Evolutionary conservation across 441 rosid genomes (phyloP), one percentile per base, ranked within the genome.

Genomic region (Kokia cookei): DNA sequence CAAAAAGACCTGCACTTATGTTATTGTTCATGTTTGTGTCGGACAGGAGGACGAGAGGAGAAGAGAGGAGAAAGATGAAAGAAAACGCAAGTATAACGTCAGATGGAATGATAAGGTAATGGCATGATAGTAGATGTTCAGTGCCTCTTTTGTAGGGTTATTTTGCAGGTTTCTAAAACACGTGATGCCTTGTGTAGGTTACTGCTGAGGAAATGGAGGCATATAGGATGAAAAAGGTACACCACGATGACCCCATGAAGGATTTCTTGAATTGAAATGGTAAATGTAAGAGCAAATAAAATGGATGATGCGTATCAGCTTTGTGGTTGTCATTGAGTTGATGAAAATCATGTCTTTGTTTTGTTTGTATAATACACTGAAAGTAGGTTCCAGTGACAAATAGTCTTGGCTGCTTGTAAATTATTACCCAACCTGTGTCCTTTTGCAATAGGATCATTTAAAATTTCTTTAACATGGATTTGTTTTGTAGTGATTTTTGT

Each of bases 181-280:
- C 11, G 15, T 32, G 2, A 55, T 32, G 14, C 24, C 13, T 48
- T 24, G 65, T 72, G 24, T 79, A 93, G 95, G 93, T 93, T 47
- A 95, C 98, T 13, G 82, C 86, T 0, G 97, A 90, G 82, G 93
- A 91, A 15, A 95, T 91, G 98, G 96, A 95, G 78, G 99, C 98
- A 7, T 95, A 89, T 71, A 79, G 95, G 78, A 91, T 93, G 99
- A 89, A 85, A 86, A 90, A 40, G 74, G 69, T 89, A 43, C 94
- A 86, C 65, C 93, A 89, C 0, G 97, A 90, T 43, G 98, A 94
- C 75, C 96, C 97, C 24, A 89, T 92, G 98, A 94, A 79, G 82
- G 87, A 85, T 78, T 89, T 88, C 78, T 81, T 90, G 17, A 81
- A 76, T 69, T 79, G 71, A 72, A 45, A 66, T 5, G 24, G 19